Evolutionary conservation across 2,329 filamentous ascomycete species (phyloP), one percentile per base, ranked within the genome.

Genomic region (Aspergillus proliferans): DNA sequence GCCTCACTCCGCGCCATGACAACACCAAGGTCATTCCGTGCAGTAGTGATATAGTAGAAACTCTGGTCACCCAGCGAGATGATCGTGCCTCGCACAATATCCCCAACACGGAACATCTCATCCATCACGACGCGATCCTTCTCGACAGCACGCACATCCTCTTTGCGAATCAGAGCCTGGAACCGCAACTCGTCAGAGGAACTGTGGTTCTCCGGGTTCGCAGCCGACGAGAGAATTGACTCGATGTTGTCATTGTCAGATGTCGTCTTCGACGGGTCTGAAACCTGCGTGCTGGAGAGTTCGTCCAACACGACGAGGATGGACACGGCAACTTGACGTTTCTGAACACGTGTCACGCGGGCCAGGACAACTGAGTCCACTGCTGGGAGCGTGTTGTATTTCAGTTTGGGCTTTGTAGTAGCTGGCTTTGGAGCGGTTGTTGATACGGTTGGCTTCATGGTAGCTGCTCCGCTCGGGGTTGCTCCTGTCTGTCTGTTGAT

Each of bases 1-100:
- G 80, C 81, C 66, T 95, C 89, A 65, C 89, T 94, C 58, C 82
- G 85, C 8, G 92, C 93, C 83, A 97, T 88, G 36, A 98, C 87
- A 50, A 97, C 92, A 2, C 93, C 93, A 38, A 95, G 77, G 66
- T 95, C 87, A 69, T 98, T 97, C 58, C 83, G 83, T 24, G 90
- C 89, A 1, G 93, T 98, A 22, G 85, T 87, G n/a, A 95, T 79
- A 68, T 96, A 98, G 68, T 97, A 98, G 62, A 88, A 95, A 45
- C 87, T 84, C 72, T 97, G 91, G 66, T 98, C 93, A 34, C 93
- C 93, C 12, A 97, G 72, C 6, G 87, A 93, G 50, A 95, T 93
- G 62, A 98, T 90, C 48, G 85, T 81, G 4, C 89, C 93, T 45
- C 88, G 76, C 46, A 98, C 88, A 56, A 97, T 83, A 73, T 98